Evolutionary conservation across 176 grass and related monocot species (phyloP).

Genomic region (Hordeum marinum): DNA sequence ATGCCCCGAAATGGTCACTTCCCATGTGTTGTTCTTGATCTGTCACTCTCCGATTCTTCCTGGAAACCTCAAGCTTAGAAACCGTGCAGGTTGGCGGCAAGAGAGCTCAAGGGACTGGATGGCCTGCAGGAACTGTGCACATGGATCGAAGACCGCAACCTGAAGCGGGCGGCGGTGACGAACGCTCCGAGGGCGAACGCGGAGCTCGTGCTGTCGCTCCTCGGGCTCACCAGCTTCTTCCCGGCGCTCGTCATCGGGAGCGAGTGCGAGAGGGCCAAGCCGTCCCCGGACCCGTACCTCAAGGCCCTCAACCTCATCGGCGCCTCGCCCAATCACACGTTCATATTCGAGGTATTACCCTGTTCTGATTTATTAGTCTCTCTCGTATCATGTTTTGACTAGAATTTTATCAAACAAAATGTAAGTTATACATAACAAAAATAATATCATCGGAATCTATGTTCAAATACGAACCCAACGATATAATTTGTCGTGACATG

Average conservation of each 20-base stretch:
- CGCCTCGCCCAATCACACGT: conserved; percentile 54
- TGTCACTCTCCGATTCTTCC: neutral
- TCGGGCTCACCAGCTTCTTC: conserved; percentile 68
- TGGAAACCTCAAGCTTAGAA: conserved; percentile 16
- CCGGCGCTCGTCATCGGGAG: conserved; percentile 54
- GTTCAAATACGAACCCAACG: too few species aligned
- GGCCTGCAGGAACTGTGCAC: conserved; percentile 57
- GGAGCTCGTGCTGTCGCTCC: conserved; percentile 58
- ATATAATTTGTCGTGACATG: too few species aligned
- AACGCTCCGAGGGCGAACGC: conserved; percentile 72
- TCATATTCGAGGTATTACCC: conserved; percentile 95
- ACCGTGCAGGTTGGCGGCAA: conserved; percentile 40
- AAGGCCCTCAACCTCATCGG: conserved; percentile 59
- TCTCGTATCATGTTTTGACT: too few species aligned
- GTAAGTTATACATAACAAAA: too few species aligned
- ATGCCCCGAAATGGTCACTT: neutral
- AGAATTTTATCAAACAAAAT: too few species aligned
- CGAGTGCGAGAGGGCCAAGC: conserved; percentile 75
- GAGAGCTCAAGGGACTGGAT: conserved; percentile 44
- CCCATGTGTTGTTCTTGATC: neutral
- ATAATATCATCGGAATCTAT: too few species aligned
- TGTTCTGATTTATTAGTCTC: too few species aligned
- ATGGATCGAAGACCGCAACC: conserved; percentile 43
- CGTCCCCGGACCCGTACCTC: conserved; percentile 69
- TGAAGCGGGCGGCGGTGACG: conserved; percentile 71